Base-by-base conservation (phyloP, 805 yeast genomes). In the Nakazawaea peltata region DNA sequence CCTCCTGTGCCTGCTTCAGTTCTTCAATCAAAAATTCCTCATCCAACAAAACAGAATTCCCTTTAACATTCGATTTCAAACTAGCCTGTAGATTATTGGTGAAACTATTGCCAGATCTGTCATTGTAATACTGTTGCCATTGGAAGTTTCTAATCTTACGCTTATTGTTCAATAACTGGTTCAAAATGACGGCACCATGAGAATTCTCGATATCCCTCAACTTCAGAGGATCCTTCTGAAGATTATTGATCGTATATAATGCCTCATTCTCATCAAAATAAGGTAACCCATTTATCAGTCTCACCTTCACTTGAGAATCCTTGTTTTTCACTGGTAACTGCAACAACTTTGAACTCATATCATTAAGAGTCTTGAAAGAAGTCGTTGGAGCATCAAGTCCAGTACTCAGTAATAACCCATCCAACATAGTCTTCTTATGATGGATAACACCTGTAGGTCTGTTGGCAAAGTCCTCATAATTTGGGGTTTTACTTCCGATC, bases 41-140 rank as follows among this genome's bases (percentile, higher is more conserved):
- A 21, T 30, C 34, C 9, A 36, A n/a, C 10, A 36, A 19, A 2
- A 26, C 23, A 3, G 34, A 16, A 3, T 31, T 31, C 19, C 47
- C 26, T 49, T 46, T 4, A 51, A 49, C 17, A 57, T 36, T 2
- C 61, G 65, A 11, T 54, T 41, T 8, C 60, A 59, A 4, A 53
- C 44, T 11, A 11, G 15, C 25, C 17, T 37, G 36, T 5, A 37
- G 24, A 22, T 33, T 37, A 21, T 37, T 37, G 6, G 21, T 21
- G 2, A 6, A 15, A 23, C 41, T 37, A 15, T 37, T 37, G 9
- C 76, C 75, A 16, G 58, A 47, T 43, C 63, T 68, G 21, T 56
- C 54, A 33, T 57, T 61, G 64, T 67, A 73, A 42, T 67, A 73
- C 44, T 56, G 57, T 16, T 50, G 44, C 79, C 79, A 73, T 47